Evolutionary conservation across 176 grass and related monocot genomes (phyloP), one percentile per base, ranked within the genome.

Genomic region (Chloris gayana): DNA sequence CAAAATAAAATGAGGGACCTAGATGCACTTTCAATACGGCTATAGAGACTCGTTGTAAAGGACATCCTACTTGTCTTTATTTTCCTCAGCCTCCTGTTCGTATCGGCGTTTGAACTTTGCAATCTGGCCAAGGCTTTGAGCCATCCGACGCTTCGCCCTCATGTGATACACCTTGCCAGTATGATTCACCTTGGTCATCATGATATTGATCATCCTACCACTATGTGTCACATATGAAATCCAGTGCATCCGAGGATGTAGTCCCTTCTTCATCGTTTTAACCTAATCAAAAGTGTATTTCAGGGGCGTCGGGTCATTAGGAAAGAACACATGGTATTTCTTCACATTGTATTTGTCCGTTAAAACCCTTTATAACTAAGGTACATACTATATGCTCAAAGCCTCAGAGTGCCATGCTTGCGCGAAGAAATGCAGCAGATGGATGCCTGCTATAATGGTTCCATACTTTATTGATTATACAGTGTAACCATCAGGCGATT

Each of bases 101-200:
- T 78, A 78, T 34, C 75, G 75, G 27, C 75, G 60, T 17, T 78
- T 78, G 75, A 78, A 78, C 60, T 78, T 78, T 9, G 75, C 75
- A 34, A 78, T 78, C 75, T 78, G 75, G 44, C 85, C 85, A 9
- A 91, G 80, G 64, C 89, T 91, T 22, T 91, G 89, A 3, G 85
- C 89, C 85, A 91, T 84, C 47, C 87, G 89, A 8, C 85, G 84
- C 76, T 87, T 91, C 27, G 88, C 88, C 67, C 88, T 87, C 80
- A 87, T 84, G 69, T 91, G 89, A 37, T 91, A 91, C 56, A 91
- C 80, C 26, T 91, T 91, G 46, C 88, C 88, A 3, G 77, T 58
- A 66, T 80, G 70, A 63, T 84, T 74, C 9, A 91, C 72, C 70
- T 80, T 91, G 53, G 88, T 91, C 88, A 91, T 87, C 80, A 83